Percentiles rank a stretch among this genome's conserved stretches.
Evolutionary conservation across 345 rosid genomes (phyloP).

Genomic region (Brassica carinata): DNA sequence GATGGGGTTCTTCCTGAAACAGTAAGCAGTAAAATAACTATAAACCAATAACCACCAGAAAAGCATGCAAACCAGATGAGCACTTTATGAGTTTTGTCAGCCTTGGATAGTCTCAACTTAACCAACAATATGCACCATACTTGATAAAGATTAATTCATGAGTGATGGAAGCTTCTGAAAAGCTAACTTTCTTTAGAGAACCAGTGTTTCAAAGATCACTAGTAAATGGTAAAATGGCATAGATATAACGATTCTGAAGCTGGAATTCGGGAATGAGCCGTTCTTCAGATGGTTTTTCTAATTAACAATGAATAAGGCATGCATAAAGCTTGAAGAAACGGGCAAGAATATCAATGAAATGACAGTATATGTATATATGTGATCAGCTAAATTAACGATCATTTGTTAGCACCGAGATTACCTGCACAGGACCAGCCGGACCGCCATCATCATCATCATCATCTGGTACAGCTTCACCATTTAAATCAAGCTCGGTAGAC

Average conservation of each 20-base stretch:
- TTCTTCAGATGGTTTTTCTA: slow-evolving; percentile 6
- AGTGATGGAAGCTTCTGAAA: slow-evolving; percentile 18
- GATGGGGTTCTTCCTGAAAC: slow-evolving; percentile 72
- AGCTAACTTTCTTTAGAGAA: slow-evolving; percentile 23
- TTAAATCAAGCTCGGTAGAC: slow-evolving; percentile 89
- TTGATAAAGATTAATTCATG: not conserved
- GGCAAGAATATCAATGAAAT: slow-evolving; percentile 9
- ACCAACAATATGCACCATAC: slow-evolving; percentile 10
- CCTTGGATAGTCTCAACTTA: not conserved
- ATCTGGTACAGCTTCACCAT: slow-evolving; percentile 79
- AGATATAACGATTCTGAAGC: slow-evolving; percentile 11
- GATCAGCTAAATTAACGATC: not conserved
- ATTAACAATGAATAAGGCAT: not conserved
- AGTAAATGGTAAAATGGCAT: not conserved
- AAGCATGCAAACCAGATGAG: slow-evolving; percentile 8
- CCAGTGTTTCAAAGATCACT: slow-evolving; percentile 16
- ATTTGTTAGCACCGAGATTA: slow-evolving; percentile 10
- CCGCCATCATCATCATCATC: slow-evolving; percentile 46
- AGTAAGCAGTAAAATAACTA: slow-evolving; percentile 10
- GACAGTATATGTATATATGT: not conserved
- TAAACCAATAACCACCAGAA: not conserved
- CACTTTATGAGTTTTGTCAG: slow-evolving; percentile 11
- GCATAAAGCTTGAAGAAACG: not conserved
- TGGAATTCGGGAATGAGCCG: not conserved
- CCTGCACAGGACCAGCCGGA: slow-evolving; percentile 39